Percentiles rank a stretch among this genome's conserved stretches.
These are phyloP conservation scores for Spathaspora passalidarum DNA, from an alignment of 805 yeast genomes.

Conservation along the genomic window DNA sequence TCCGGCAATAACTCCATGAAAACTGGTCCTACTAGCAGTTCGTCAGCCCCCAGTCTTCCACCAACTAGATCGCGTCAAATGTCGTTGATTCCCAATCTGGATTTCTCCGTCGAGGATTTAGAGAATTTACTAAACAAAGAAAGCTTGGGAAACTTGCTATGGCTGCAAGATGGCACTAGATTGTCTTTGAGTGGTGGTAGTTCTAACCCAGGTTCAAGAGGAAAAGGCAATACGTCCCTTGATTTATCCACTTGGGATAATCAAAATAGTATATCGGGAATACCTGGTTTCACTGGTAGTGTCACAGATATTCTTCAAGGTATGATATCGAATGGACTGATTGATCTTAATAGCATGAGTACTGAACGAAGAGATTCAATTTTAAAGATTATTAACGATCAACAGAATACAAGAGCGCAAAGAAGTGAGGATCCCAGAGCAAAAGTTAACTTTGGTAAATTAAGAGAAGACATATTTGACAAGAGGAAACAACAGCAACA, in stretches of 20 bases:
- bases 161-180: conserved; percentile 20
- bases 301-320: conserved; percentile 33
- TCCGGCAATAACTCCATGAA: conserved; percentile 9
- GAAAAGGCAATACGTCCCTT: conserved; percentile 22
- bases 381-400: conserved; percentile 34
- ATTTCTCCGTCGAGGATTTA: conserved; percentile 27
- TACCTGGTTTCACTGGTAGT: conserved; percentile 29
- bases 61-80: conserved; percentile 16
- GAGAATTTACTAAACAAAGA: conserved; percentile 33
- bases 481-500: conserved; percentile 8
- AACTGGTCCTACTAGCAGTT: conserved; percentile 1
- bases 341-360: conserved; percentile 37
- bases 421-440: conserved; percentile 7
- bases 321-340: conserved; percentile 29
- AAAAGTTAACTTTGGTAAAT: conserved; percentile 15
- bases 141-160: conserved; percentile 27
- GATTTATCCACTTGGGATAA: conserved; percentile 20
- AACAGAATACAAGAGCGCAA: conserved; percentile 16
- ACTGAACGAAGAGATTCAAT: conserved; percentile 41
- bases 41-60: conserved; percentile 5
- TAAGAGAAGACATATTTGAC: conserved; percentile 39
- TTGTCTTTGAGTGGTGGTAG: not conserved
- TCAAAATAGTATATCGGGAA: conserved; percentile 18
- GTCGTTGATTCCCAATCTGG: conserved; percentile 19
- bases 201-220: conserved; percentile 12